Percentiles rank a stretch among this genome's conserved stretches.
These are phyloP conservation scores for Phytophthora syringae DNA, from an alignment of 352 stramenopile genomes.

Conservation along the genomic window DNA sequence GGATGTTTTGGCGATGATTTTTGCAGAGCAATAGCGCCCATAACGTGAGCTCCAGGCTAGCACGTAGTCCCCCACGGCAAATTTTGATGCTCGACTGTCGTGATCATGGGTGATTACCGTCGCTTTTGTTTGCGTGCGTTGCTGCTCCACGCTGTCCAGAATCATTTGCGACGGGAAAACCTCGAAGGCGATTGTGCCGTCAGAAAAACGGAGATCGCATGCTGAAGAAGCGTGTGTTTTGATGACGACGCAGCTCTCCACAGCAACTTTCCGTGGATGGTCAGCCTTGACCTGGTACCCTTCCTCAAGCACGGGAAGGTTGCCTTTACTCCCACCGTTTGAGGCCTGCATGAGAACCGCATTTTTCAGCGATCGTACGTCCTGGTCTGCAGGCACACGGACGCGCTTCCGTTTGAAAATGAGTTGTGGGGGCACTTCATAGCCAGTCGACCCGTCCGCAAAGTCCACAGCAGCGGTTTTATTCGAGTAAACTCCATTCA, in stretches of 20 bases:
- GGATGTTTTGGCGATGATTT: slow-evolving; percentile 40
- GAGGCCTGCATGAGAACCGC: slow-evolving; percentile 74
- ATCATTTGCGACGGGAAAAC: slow-evolving; percentile 87
- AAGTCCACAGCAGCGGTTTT: slow-evolving; percentile 78
- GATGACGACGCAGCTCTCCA: slow-evolving; percentile 78
- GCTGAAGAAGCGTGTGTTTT: slow-evolving; percentile 63
- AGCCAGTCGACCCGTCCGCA: slow-evolving; percentile 75
- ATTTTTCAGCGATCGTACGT: slow-evolving; percentile 78
- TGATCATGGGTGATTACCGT: slow-evolving; percentile 9
- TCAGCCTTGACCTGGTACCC: slow-evolving; percentile 81
- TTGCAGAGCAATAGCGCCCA: slow-evolving; percentile 67
- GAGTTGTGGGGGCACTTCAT: slow-evolving; percentile 58
- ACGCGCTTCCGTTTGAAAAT: slow-evolving; percentile 67
- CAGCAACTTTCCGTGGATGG: slow-evolving; percentile 59
- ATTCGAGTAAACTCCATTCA: slow-evolving; percentile 85
- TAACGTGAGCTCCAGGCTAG: slow-evolving; percentile 82
- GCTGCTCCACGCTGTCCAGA: slow-evolving; percentile 46
- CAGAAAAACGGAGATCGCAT: slow-evolving; percentile 75
- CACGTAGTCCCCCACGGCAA: slow-evolving; percentile 56
- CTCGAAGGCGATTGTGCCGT: slow-evolving; percentile 80
- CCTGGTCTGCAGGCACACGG: slow-evolving; percentile 49
- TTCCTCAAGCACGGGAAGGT: slow-evolving; percentile 55
- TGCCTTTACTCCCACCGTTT: slow-evolving; percentile 7
- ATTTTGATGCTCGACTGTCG: slow-evolving; percentile 24
- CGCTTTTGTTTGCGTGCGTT: slow-evolving; percentile 15